Base-by-base conservation (phyloP, 306 rosid genomes). In the Styphnolobium japonicum region DNA sequence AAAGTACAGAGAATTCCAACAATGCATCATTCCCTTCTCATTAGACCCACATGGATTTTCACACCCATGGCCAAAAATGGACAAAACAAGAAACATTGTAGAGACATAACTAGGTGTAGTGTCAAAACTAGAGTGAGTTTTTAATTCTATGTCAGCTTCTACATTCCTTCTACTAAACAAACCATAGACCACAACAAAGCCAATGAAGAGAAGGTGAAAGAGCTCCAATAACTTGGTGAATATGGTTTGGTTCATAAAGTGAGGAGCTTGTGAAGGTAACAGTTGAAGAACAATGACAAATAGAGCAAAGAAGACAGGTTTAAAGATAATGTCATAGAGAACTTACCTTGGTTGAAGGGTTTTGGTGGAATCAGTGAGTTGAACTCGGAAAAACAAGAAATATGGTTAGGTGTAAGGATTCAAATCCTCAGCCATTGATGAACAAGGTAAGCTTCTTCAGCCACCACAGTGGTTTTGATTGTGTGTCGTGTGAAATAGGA, bases 101-200 rank as follows among this genome's bases (percentile, higher is more conserved):
- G 91, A 88, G 85, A 87, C 82, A 67, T 76, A 86, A 52, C 80
- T 21, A 61, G 83, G 82, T 1, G 83, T 78, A 68, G n/a, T 73
- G 6, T 87, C 86, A 8, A 87, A 23, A 61, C 48, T 80, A 2
- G 90, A 39, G 37, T 49, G 31, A 53, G 43, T 61, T n/a, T n/a
- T n/a, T n/a, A n/a, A n/a, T 49, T 87, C 86, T 34, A 34, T 3
- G 6, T 39, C 82, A 46, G 68, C 19, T 34, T 88, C 88, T 42
- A 67, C 82, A 75, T 74, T 81, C 60, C 91, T 80, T 36, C 85
- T 80, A 75, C 95, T 76, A 42, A 90, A 90, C 62, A 90, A 76
- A 2, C 95, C 95, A 36, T 90, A 90, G 10, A 91, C 89, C 16
- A 90, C 91, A 66, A 87, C 92, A 88, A 88, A 85, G 83, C 92